These are phyloP conservation scores for Aquanectria penicillioides DNA, from an alignment of 2,329 filamentous ascomycete genomes.

Conservation along the genomic window DNA sequence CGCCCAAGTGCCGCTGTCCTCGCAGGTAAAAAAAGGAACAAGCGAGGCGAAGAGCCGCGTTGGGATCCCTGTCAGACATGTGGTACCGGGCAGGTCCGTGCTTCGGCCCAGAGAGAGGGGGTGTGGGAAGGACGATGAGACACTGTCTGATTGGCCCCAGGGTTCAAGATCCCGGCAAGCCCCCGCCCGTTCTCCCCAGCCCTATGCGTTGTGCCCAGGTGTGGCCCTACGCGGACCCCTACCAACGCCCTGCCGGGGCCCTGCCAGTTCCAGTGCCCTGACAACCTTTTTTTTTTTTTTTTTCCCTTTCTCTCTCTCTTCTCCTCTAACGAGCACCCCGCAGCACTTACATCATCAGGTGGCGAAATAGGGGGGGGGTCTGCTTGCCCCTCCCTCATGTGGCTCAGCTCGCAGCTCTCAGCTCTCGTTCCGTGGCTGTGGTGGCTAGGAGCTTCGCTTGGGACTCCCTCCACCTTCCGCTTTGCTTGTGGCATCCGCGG, in stretches of 20 bases:
- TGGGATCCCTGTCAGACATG: slow-evolving; percentile 45
- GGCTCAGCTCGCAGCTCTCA: not conserved
- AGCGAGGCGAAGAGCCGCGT: slow-evolving; percentile 39
- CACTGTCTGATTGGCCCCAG: slow-evolving; percentile 30
- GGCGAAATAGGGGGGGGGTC: not conserved
- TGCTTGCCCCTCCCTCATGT: slow-evolving; percentile 7
- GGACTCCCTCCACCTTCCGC: too few species aligned
- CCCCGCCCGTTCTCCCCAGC: slow-evolving; percentile 34
- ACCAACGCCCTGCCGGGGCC: not conserved
- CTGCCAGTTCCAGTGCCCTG: slow-evolving; percentile 9
- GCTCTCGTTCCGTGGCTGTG: slow-evolving; percentile 15
- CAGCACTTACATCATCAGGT: slow-evolving; percentile 27
- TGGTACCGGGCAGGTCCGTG: slow-evolving; percentile 39
- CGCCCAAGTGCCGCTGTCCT: slow-evolving; percentile 14
- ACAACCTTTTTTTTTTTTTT: slow-evolving; percentile 13
- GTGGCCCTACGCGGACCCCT: not conserved
- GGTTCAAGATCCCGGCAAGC: slow-evolving; percentile 12
- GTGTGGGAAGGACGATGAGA: not conserved
- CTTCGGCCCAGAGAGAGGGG: slow-evolving; percentile 30
- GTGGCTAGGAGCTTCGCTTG: slow-evolving; percentile 3
- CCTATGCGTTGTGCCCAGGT: slow-evolving; percentile 25
- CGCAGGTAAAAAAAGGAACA: slow-evolving; percentile 25
- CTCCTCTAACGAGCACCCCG: slow-evolving; percentile 4
- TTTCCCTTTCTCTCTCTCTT: not conserved
- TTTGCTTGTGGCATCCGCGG: too few species aligned